Conservation (phyloP, 2,329 filamentous ascomycete species). For the Aspergillus awamori region DNA sequence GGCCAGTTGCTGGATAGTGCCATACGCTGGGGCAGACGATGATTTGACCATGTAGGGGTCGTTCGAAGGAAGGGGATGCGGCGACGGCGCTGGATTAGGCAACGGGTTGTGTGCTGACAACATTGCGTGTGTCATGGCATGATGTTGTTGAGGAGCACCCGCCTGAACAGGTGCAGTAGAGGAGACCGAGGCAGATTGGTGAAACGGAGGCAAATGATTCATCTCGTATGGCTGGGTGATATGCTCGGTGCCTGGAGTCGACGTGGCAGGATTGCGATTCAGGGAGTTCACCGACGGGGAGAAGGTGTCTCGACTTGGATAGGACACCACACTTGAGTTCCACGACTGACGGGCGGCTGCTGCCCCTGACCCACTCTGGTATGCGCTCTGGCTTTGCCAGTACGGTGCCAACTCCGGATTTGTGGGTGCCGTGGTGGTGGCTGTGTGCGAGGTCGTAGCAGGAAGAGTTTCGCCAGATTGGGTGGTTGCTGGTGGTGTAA, state of each 20-base stretch:
- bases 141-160: constrained; percentile 41
- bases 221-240: constrained; percentile 71
- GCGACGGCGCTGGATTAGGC: constrained; percentile 40
- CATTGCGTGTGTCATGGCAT: constrained; percentile 49
- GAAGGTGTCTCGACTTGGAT: constrained; percentile 57
- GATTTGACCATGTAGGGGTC: constrained; percentile 63
- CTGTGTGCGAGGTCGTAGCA: constrained; percentile 52
- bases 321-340: constrained; percentile 43
- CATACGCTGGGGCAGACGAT: constrained; percentile 52
- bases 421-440: constrained; percentile 53
- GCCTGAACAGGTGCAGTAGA: constrained; percentile 47
- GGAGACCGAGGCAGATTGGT: constrained; percentile 58
- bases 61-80: constrained; percentile 56
- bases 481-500: constrained; percentile 64
- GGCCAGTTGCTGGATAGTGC: constrained; percentile 48
- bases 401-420: constrained; percentile 51
- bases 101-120: constrained; percentile 51
- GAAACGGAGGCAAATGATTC: constrained; percentile 64
- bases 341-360: constrained; percentile 50
- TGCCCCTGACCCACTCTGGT: constrained; percentile 54
- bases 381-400: constrained; percentile 65
- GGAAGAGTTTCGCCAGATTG: constrained; percentile 51
- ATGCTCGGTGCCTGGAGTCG: constrained; percentile 63
- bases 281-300: constrained; percentile 59
- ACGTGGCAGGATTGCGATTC: constrained; percentile 57